These are phyloP conservation scores for Colletotrichum chlorophyti DNA, from an alignment of 2,329 filamentous ascomycete genomes.

Conservation along the genomic window DNA sequence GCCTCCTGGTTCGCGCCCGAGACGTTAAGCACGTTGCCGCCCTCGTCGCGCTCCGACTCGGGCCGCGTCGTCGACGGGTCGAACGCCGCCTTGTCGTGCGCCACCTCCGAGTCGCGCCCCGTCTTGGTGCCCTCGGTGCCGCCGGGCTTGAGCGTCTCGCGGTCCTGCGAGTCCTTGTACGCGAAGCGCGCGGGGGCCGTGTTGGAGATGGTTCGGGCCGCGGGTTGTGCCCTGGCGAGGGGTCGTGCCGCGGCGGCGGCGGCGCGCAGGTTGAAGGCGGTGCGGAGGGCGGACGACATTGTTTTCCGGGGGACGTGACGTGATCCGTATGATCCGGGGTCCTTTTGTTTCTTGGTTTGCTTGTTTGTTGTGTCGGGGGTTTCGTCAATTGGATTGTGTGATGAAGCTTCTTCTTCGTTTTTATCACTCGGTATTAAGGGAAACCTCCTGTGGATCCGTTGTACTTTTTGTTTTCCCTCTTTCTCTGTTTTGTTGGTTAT, in stretches of 20 bases:
- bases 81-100: slow-evolving; percentile 68
- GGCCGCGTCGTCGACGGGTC: slow-evolving; percentile 72
- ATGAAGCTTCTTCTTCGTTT: no score
- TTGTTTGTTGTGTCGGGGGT: neutral
- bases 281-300: slow-evolving; percentile 19
- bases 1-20: slow-evolving; percentile 54
- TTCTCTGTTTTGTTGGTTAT: no score
- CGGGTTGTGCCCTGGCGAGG: slow-evolving; percentile 41
- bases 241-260: slow-evolving; percentile 32
- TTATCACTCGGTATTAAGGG: no score
- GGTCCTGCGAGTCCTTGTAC: slow-evolving; percentile 62
- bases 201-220: slow-evolving; percentile 41
- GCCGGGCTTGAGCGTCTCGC: slow-evolving; percentile 69
- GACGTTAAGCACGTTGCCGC: slow-evolving; percentile 45
- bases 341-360: neutral
- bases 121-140: slow-evolving; percentile 73
- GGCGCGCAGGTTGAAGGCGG: slow-evolving; percentile 2
- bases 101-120: slow-evolving; percentile 66
- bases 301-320: slow-evolving; percentile 4
- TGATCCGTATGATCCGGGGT: neutral
- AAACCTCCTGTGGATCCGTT: no score
- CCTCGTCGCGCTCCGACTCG: slow-evolving; percentile 58
- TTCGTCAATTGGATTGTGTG: no score
- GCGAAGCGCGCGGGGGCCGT: slow-evolving; percentile 37
- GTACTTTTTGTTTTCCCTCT: no score